phyloP scores from a whole-genome alignment of 352 stramenopile genomes.

The Peronospora tabacina region DNA sequence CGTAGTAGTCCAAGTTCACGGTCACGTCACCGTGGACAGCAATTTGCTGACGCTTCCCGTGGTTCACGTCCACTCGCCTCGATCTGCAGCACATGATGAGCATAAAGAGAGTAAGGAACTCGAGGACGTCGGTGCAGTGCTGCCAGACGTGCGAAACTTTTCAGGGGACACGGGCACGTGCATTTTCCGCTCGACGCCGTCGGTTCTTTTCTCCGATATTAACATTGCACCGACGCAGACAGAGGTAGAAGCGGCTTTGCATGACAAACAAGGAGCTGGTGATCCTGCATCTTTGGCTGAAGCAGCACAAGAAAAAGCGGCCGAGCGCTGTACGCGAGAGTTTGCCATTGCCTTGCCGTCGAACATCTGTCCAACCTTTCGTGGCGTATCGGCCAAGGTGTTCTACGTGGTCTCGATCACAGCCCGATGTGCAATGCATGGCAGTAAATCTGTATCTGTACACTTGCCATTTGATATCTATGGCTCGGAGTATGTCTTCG shows the following conservation, averaged over 20 bases:
- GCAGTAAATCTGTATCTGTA: conserved; percentile 33
- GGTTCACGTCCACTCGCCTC: conserved; percentile 81
- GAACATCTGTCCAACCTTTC: conserved; percentile 48
- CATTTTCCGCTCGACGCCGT: conserved; percentile 47
- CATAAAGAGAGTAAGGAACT: conserved; percentile 11
- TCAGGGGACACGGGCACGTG: conserved; percentile 50
- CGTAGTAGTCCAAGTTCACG: conserved; percentile 55
- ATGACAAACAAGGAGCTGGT: conserved; percentile 4
- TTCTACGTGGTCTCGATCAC: conserved; percentile 63
- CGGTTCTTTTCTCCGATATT: conserved; percentile 47
- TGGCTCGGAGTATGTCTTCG: conserved; percentile 42
- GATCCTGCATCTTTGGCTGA: conserved; percentile 8
- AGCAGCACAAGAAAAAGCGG: conserved; percentile 27
- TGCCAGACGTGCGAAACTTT: conserved; percentile 41
- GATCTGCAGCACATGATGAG: conserved; percentile 22
- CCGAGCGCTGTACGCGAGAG: conserved; percentile 35
- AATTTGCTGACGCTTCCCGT: conserved; percentile 91
- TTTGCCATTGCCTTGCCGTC: conserved; percentile 49
- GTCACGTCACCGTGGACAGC: conserved; percentile 82
- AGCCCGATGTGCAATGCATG: conserved; percentile 17
- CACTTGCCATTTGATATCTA: conserved; percentile 63
- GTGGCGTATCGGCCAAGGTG: conserved; percentile 43
- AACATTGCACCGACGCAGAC: conserved; percentile 41
- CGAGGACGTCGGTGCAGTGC: conserved; percentile 6
- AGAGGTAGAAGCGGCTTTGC: conserved; percentile 15